Base-by-base conservation (phyloP, 768 basidiomycete species). In the Agrocybe praecox region DNA sequence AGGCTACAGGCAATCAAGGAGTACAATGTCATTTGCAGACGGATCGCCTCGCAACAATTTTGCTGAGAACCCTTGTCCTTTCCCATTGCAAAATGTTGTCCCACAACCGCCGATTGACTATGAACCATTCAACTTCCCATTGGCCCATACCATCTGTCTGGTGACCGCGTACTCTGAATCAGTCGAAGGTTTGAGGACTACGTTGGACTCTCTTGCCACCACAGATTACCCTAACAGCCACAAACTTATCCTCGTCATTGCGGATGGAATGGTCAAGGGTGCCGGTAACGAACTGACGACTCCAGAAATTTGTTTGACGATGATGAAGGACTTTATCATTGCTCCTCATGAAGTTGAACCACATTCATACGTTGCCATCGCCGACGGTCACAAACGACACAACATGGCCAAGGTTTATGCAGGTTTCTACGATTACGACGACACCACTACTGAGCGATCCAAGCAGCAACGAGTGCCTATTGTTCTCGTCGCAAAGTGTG, bases 331-430 rank as follows among this genome's bases (percentile, higher is more conserved):
- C 42, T 85, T 97, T 53, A 76, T 97, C 60, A 81, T 94, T 22
- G 74, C 86, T 0, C 82, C 87, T 0, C 78, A 87, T 19, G 94
- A 98, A 50, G 94, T 98, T 33, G 92, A 97, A 70, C 77, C 94
- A 2, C 92, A 96, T 63, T 96, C 94, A 23, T 99, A 98, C 67
- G 95, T 98, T 52, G 95, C 97, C 57, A 98, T 99, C 65, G 97
- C 97, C 15, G 96, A 99, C 68, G 97, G 97, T n/a, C 96, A 98
- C 80, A 98, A 97, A 76, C 84, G 94, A 33, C 97, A 98, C 80
- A 99, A 99, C 71, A 97, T 96, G 95, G 96, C 95, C 40, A 95
- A 96, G 75, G 95, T 98, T 40, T 98, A 90, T 67, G 96, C 97
- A 34, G 97, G 97, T 11, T 99, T 93, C 78, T 98, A 99, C 72